Evolutionary conservation across 345 rosid genomes (phyloP), one percentile per base, ranked within the genome.

Genomic region (Ceriops tagal): DNA sequence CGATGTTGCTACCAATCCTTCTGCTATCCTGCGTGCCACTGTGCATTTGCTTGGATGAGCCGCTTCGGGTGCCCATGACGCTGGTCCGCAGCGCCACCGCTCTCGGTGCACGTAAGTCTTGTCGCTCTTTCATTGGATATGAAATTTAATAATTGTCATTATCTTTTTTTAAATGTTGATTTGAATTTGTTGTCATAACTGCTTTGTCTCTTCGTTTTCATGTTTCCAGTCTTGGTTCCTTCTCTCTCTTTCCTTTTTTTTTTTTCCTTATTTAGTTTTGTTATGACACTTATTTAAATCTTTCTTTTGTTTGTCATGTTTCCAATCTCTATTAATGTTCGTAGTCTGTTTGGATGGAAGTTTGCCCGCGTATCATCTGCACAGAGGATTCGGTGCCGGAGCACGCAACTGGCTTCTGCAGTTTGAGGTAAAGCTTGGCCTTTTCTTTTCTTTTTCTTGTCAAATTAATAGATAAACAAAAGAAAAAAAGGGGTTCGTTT

Each of bases 271-370:
- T 26, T 58, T 26, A 26, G 18, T 21, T 8, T 18, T 52, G 61
- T n/a, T 60, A 34, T 31, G 24, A 10, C 55, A 19, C 13, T 26
- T 11, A 0, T 34, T 13, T 24, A 21, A 69, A 49, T 39, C 30
- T 24, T 26, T 5, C 18, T 61, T 51, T 53, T 69, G 60, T 64
- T 69, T 66, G 53, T 56, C 19, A 19, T 28, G 32, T 37, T 37
- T 43, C 49, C 49, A 55, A 55, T 55, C 58, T 55, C 58, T 55
- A 5, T n/a, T 22, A 57, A n/a, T 60, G 46, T 69, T 61, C 70
- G 53, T 57, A 91, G 97, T 85, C 78, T 93, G 97, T 82, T 81
- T 93, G 88, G 98, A 91, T 46, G 98, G 97, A n/a, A 93, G 97
- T 80, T 83, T 77, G 77, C 98, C 98, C 4, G 98, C 91, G 20